Base-by-base conservation (phyloP, 1,139 yeast genomes). In the Saccharomyces hybrid region DNA sequence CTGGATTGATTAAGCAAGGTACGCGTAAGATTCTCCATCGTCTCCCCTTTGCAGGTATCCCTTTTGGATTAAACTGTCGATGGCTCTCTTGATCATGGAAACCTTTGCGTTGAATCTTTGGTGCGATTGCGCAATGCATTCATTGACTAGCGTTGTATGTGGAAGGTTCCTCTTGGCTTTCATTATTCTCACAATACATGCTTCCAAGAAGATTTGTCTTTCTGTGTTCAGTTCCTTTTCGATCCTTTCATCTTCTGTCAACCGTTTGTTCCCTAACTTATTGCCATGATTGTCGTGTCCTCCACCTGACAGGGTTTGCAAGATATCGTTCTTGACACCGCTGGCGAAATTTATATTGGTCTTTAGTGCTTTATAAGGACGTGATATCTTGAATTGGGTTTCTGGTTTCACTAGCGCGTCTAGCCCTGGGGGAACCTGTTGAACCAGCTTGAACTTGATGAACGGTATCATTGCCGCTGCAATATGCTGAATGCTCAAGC, bases 181-280 rank as follows among this genome's bases (percentile, higher is more conserved):
- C 98, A 93, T 93, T 66, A 93, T 88, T 65, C 99, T 81, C 49
- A 93, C 99, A 72, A 93, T 89, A 65, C 96, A 88, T 1, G 98
- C 96, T 67, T 90, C 88, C 65, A 93, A 78, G 73, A 85, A 86
- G 67, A 87, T 82, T 74, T 86, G 88, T 64, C 98, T 82, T 58
- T 90, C 88, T 66, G 89, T 93, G 63, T 85, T 90, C 60, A 93
- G 82, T 67, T 90, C 96, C 71, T 85, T 86, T 64, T 82, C 85
- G 1, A 96, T 83, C 60, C 88, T 96, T 53, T 84, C 91, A 47
- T 82, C 82, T 66, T 93, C 98, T 60, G 63, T 58, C 26, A 62
- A 29, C 6, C 34, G 34, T 31, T 31, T 31, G 24, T 58, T 61
- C 8, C 56, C 58, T 19, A 51, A 51, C 46, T 51, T 54, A 49